phyloP scores from a whole-genome alignment of 805 yeast species.

The Saccharomycopsis lassenensis region DNA sequence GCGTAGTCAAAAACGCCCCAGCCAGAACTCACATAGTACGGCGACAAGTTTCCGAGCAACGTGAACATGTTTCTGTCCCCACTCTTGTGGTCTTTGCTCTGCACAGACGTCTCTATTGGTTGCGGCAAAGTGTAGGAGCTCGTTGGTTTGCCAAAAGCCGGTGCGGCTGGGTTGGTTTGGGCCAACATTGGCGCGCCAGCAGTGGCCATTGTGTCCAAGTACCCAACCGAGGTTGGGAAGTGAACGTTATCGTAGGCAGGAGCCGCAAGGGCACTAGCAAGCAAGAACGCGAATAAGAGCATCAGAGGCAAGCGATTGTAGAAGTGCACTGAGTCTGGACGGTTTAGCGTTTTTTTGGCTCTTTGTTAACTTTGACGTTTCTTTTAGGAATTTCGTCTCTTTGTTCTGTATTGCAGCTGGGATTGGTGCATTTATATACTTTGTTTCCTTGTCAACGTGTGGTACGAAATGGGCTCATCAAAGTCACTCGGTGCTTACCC shows the following conservation, averaged over 20 bases:
- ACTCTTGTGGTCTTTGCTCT: slow-evolving; percentile 11
- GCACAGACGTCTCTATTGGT: slow-evolving; percentile 19
- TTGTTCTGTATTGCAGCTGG: too few relatives aligned
- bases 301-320: too few relatives aligned
- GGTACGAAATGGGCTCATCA: too few relatives aligned
- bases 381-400: too few relatives aligned
- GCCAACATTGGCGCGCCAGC: slow-evolving; percentile 17
- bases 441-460: too few relatives aligned
- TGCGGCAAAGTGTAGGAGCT: slow-evolving; percentile 16
- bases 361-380: too few relatives aligned
- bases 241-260: neutral
- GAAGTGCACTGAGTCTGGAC: too few relatives aligned
- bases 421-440: too few relatives aligned
- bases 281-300: too few relatives aligned
- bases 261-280: too few relatives aligned
- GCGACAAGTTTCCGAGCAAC: slow-evolving; percentile 18
- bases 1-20: slow-evolving; percentile 19
- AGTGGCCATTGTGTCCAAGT: slow-evolving; percentile 14
- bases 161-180: slow-evolving; percentile 12
- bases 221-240: slow-evolving; percentile 16
- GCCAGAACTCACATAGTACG: slow-evolving; percentile 18
- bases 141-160: slow-evolving; percentile 14
- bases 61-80: slow-evolving; percentile 16
- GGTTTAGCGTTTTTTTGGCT: too few relatives aligned
- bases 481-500: too few relatives aligned